Base-by-base conservation (phyloP, 768 basidiomycete species). In the Trametes punicea region DNA sequence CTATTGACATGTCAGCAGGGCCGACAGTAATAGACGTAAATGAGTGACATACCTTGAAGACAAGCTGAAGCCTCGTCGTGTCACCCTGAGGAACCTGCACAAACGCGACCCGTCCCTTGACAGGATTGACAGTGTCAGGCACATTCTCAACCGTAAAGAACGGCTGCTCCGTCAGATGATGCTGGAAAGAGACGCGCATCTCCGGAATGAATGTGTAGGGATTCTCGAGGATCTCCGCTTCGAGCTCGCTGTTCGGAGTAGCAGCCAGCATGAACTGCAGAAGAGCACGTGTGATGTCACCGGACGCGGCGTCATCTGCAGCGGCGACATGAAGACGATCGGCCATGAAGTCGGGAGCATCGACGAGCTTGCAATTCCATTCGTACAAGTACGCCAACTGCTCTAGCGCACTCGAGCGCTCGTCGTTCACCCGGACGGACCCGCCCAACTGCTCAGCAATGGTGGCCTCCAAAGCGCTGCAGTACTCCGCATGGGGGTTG, bases 221-320 rank as follows among this genome's bases (percentile, higher is more conserved):
- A 48, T 79, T 77, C 26, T 68, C 65, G 21, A 74, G 63, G 34
- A 90, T 80, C 16, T 84, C 75, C 18, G 74, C 61, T 6, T 76
- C 73, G 26, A 85, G 71, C 3, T 69, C 67, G 55, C 71, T 64
- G 53, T 75, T 75, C 25, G 81, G 88, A 26, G 81, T 87, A 10
- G 89, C 90, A 0, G 83, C 82, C 25, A 84, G 74, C 80, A 93
- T 90, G 76, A 93, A 93, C 56, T 85, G 79, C 23, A 93, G 73
- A 9, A 91, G 81, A 3, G 90, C 83, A 2, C 79, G 71, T 2
- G 81, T 65, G 16, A 77, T 73, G 50, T 79, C 74, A 62, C 65
- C 64, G 44, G 66, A 56, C 13, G 65, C 55, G 44, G 50, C 52
- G 15, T 62, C 57, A 44, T 55, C 57, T 15, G 63, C 60, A 10